phyloP scores from a whole-genome alignment of 1,284 basidiomycete genomes.

The Cryptococcus sp. region DNA sequence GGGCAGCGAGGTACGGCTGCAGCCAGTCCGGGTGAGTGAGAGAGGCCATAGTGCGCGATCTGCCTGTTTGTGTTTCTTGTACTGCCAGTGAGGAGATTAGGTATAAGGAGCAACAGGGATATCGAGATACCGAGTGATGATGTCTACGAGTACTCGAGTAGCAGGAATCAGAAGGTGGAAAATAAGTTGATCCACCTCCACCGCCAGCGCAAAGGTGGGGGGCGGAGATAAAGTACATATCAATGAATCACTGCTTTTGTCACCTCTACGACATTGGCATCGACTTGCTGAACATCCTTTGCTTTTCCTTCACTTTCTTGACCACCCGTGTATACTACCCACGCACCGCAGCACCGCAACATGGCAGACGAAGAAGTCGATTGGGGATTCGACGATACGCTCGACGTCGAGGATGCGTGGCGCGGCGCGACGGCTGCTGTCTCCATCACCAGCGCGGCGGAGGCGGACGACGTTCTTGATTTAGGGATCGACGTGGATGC shows the following conservation, averaged over 20 bases:
- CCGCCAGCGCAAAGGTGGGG: too few species aligned
- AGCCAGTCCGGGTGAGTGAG: conserved; percentile 15
- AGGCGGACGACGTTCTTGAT: conserved; percentile 8
- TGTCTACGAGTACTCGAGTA: too few species aligned
- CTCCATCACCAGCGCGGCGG: background rate
- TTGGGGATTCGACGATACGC: conserved; percentile 19
- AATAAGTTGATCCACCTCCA: too few species aligned
- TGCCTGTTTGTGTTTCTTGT: too few species aligned
- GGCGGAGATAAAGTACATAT: too few species aligned
- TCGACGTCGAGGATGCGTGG: conserved; percentile 4
- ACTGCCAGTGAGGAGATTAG: too few species aligned
- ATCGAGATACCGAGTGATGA: too few species aligned
- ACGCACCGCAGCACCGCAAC: background rate
- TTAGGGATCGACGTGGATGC: conserved; percentile 4
- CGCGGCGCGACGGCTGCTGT: background rate
- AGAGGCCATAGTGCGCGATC: background rate
- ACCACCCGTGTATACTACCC: too few species aligned
- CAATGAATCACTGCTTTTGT: background rate
- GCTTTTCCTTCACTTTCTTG: too few species aligned
- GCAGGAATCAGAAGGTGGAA: too few species aligned
- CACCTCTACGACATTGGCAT: background rate
- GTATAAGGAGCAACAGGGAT: too few species aligned
- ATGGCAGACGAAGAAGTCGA: conserved; percentile 26
- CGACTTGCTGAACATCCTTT: background rate
- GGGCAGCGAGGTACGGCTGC: conserved; percentile 18